These are phyloP conservation scores for Podila verticillata DNA, from an alignment of 192 early-diverging fungal species.

Conservation along the genomic window DNA sequence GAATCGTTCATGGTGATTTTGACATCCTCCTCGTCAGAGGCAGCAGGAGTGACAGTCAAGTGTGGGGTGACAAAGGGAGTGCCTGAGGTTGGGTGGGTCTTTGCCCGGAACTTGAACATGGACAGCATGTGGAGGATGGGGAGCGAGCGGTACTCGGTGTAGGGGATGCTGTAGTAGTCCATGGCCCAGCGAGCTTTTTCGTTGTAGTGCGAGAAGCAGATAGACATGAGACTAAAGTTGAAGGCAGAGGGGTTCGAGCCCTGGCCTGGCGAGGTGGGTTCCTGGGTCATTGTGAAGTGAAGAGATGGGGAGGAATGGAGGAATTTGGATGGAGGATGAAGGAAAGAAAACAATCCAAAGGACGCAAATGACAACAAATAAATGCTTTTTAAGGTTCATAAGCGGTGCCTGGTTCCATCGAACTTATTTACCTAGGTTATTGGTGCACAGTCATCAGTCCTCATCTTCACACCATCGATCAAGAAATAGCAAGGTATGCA, in stretches of 20 bases:
- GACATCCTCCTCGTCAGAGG: not conserved
- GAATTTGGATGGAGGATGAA: not conserved
- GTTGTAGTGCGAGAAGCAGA: conserved; percentile 51
- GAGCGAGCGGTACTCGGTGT: conserved; percentile 40
- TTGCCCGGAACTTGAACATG: conserved; percentile 32
- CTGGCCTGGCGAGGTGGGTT: no score
- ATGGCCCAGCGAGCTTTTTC: conserved; percentile 53
- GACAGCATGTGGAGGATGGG: conserved; percentile 34
- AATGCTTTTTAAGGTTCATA: no score
- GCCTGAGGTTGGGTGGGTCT: not conserved
- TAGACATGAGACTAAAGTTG: conserved; percentile 14
- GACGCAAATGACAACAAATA: not conserved
- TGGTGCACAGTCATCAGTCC: no score
- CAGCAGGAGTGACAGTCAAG: not conserved
- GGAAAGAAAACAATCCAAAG: not conserved
- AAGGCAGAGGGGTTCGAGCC: conserved; percentile 1
- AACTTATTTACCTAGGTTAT: no score
- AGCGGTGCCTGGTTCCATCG: no score
- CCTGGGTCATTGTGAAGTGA: not conserved
- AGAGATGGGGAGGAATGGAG: not conserved
- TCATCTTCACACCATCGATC: no score
- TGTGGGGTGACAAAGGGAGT: conserved; percentile 24
- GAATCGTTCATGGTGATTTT: conserved; percentile 29
- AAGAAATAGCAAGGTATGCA: no score
- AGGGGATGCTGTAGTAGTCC: conserved; percentile 45